Evolutionary conservation across 352 stramenopile genomes (phyloP).

Genomic region (Achlya hypogyna): DNA sequence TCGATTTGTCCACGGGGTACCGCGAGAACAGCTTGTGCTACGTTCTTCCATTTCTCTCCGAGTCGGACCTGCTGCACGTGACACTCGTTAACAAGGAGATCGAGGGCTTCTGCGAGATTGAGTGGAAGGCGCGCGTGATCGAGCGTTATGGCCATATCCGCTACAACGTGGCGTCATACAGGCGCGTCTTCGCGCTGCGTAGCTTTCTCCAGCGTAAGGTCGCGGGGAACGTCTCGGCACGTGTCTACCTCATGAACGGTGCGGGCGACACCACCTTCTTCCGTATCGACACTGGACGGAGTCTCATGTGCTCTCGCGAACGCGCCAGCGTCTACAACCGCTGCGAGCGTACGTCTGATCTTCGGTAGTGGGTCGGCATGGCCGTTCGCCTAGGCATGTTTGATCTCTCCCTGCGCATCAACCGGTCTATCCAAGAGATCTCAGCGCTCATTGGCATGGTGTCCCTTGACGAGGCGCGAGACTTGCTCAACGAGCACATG

Average conservation of each 20-base stretch:
- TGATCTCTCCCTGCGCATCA: conserved; percentile 79
- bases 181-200: conserved; percentile 28
- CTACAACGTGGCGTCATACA: background rate
- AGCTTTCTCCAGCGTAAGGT: conserved; percentile 51
- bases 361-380: background rate
- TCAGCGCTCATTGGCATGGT: conserved; percentile 75
- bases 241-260: conserved; percentile 80
- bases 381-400: conserved; percentile 41
- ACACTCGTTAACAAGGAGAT: conserved; percentile 18
- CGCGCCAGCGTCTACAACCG: conserved; percentile 70
- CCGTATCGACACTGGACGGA: conserved; percentile 34
- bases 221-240: conserved; percentile 44
- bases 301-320: conserved; percentile 71
- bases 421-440: conserved; percentile 80
- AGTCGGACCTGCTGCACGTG: background rate
- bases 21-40: conserved; percentile 11
- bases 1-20: background rate
- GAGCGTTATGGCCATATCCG: background rate
- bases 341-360: conserved; percentile 37
- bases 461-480: conserved; percentile 62
- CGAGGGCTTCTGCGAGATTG: conserved; percentile 15
- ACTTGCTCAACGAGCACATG: conserved; percentile 75
- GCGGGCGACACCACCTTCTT: conserved; percentile 65
- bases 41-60: conserved; percentile 13
- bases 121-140: conserved; percentile 12